These are phyloP conservation scores for Colletotrichum sp. DNA, from an alignment of 2,329 filamentous ascomycete genomes.

Conservation along the genomic window DNA sequence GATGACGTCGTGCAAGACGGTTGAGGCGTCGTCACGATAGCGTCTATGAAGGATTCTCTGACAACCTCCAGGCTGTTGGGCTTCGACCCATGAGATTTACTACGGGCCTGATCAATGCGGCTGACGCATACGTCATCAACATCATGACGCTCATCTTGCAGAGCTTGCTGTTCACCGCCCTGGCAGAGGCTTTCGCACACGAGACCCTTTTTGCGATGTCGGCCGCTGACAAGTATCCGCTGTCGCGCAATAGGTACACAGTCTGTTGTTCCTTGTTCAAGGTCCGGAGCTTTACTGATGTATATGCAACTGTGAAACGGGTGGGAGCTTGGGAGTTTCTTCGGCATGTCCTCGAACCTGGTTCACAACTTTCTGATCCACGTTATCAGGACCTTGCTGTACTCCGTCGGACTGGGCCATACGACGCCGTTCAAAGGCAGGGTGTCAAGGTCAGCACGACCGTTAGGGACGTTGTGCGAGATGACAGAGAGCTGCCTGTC, in stretches of 20 bases:
- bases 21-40: neutral
- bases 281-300: no score
- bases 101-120: neutral
- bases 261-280: no score
- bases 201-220: no score
- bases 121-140: neutral
- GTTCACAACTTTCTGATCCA: no score
- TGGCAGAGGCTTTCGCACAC: no score
- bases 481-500: no score
- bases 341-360: no score
- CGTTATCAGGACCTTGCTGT: neutral
- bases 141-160: neutral
- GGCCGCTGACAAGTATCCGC: no score
- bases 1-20: neutral
- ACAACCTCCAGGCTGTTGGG: neutral
- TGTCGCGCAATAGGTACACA: no score
- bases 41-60: neutral
- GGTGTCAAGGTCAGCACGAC: neutral
- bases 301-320: no score
- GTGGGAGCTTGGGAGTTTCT: no score
- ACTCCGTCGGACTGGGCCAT: neutral
- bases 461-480: neutral
- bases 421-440: neutral
- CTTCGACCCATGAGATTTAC: neutral
- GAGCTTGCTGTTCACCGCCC: no score